These are phyloP conservation scores for Entelexis sorbosivorans DNA, from an alignment of 1,139 yeast genomes.

Conservation along the genomic window DNA sequence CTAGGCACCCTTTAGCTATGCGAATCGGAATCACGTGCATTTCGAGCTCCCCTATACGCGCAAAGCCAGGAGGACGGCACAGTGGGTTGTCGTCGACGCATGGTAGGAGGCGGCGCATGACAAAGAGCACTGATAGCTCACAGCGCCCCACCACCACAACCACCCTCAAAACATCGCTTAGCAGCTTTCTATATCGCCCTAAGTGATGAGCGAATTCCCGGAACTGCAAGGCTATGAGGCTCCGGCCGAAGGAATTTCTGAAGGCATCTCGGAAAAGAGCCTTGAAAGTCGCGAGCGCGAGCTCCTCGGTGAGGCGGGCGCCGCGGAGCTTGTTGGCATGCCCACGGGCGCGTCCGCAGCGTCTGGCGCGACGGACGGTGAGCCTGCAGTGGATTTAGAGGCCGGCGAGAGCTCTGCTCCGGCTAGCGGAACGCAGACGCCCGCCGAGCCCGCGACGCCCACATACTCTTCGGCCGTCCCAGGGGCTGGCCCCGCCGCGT, in stretches of 20 bases:
- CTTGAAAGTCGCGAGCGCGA: slow-evolving; percentile 79
- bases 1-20: too few relatives aligned
- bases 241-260: slow-evolving; percentile 28
- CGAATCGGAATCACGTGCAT: too few relatives aligned
- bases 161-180: not conserved
- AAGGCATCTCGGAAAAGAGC: slow-evolving; percentile 35
- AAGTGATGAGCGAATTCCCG: slow-evolving; percentile 71
- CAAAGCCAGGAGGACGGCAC: not conserved
- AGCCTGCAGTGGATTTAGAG: slow-evolving; percentile 28
- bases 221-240: slow-evolving; percentile 47
- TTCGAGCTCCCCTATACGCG: not conserved
- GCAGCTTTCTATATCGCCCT: not conserved
- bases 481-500: slow-evolving; percentile 21
- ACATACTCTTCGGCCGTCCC: slow-evolving; percentile 5
- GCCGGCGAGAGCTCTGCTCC: not conserved
- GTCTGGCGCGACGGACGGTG: slow-evolving; percentile 41
- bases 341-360: slow-evolving; percentile 8
- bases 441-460: not conserved
- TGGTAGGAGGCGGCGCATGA: not conserved
- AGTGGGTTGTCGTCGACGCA: too few relatives aligned
- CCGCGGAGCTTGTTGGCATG: slow-evolving; percentile 48
- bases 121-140: not conserved
- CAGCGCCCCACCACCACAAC: not conserved
- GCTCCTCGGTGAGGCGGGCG: slow-evolving; percentile 58
- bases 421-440: not conserved